These are phyloP conservation scores for Asterophora lycoperdoides DNA, from an alignment of 768 basidiomycete species.

Conservation along the genomic window DNA sequence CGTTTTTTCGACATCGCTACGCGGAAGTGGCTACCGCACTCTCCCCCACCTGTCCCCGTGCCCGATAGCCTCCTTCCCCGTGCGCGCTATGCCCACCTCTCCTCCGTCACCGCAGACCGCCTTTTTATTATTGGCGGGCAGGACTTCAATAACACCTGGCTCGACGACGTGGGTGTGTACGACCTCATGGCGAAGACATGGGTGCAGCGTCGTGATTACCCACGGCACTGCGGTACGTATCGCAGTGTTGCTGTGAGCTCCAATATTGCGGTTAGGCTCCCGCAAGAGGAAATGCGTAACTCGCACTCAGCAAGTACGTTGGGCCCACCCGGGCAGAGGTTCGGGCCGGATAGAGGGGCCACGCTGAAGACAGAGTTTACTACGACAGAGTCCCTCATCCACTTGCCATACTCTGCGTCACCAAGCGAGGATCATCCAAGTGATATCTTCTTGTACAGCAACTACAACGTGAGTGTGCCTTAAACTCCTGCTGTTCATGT, in stretches of 20 bases:
- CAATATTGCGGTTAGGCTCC: slow-evolving; percentile 58
- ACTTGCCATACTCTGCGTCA: slow-evolving; percentile 72
- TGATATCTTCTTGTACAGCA: slow-evolving; percentile 90
- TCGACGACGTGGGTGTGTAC: slow-evolving; percentile 89
- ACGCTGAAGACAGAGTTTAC: slow-evolving; percentile 46
- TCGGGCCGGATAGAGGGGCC: slow-evolving; percentile 44
- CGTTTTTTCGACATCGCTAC: slow-evolving; percentile 79
- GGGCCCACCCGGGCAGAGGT: slow-evolving; percentile 56
- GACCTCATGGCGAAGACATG: slow-evolving; percentile 72
- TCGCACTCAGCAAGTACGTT: slow-evolving; percentile 38
- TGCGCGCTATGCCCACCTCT: slow-evolving; percentile 92
- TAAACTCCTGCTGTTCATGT: slow-evolving; percentile 6
- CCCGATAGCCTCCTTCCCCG: slow-evolving; percentile 60
- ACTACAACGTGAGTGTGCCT: slow-evolving; percentile 76
- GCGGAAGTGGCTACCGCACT: slow-evolving; percentile 64
- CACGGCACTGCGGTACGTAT: slow-evolving; percentile 95
- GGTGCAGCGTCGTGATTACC: slow-evolving; percentile 77
- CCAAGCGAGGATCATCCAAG: slow-evolving; percentile 74
- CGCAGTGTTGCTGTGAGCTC: slow-evolving; percentile 87
- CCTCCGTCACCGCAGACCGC: slow-evolving; percentile 76
- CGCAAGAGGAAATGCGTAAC: slow-evolving; percentile 54
- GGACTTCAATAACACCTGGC: slow-evolving; percentile 88
- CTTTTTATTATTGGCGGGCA: slow-evolving; percentile 95
- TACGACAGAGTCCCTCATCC: slow-evolving; percentile 53
- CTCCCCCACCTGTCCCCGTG: slow-evolving; percentile 31